Percentiles rank a stretch among this genome's conserved stretches.
Conservation (phyloP, 2,329 filamentous ascomycete species). For the Fusarium aywerte region DNA sequence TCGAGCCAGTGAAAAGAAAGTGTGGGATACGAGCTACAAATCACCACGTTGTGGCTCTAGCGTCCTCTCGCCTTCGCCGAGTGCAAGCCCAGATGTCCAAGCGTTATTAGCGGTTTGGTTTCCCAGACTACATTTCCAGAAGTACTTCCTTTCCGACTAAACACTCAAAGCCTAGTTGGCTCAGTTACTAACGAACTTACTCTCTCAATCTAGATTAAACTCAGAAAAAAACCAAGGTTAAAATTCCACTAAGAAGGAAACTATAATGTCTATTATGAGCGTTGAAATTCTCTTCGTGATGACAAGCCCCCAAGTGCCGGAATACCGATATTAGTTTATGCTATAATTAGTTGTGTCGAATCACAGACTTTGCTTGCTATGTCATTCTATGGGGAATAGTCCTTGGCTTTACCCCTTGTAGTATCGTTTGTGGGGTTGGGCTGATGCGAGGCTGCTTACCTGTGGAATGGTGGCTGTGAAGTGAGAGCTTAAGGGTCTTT, state of each 20-base stretch:
- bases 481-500: rapidly evolving
- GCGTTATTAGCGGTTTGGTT: no score
- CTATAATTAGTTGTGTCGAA: constrained; percentile 26
- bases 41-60: neutral
- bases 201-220: no score
- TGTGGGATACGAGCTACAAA: constrained; percentile 11
- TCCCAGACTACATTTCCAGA: no score
- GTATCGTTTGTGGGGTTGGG: neutral
- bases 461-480: neutral
- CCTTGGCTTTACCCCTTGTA: neutral
- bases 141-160: no score
- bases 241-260: neutral
- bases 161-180: no score
- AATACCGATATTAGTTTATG: constrained; percentile 1
- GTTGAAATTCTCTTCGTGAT: constrained; percentile 4
- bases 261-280: neutral
- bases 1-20: neutral
- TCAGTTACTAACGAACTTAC: no score
- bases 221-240: constrained; percentile 14
- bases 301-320: constrained; percentile 7
- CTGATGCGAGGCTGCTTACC: neutral
- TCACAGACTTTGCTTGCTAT: constrained; percentile 4
- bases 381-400: neutral
- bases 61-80: neutral
- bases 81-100: neutral